Base-by-base conservation (phyloP, 495 filamentous ascomycete species). In the Penicillium diatomitis region DNA sequence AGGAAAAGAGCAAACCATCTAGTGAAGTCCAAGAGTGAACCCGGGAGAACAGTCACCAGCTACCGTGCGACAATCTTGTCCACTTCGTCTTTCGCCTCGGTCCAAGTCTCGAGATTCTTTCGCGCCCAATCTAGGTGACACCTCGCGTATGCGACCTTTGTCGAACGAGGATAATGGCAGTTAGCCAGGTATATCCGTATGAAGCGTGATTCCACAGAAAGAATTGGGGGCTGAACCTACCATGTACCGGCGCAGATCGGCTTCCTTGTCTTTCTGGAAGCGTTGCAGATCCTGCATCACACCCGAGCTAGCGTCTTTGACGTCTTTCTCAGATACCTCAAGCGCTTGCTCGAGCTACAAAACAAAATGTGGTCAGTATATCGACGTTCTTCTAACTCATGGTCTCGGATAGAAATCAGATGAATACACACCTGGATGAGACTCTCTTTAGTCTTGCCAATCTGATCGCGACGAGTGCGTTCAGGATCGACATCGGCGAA, bases 121-220 rank as follows among this genome's bases (percentile, higher is more conserved):
- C 84, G 89, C n/a, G 92, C 94, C 92, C 92, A 98, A 64, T 97
- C 89, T 49, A 98, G 84, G 63, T 98, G 92, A 63, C 85, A 90
- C 60, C 82, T 85, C 8, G 92, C 92, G 61, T 95, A 98, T 40
- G 89, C 86, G 54, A 96, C 78, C 91, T 97, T 20, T 20, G 20
- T 2, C 20, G 49, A 46, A 62, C 12, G 32, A n/a, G 20, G 20
- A 20, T 20, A 20, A 20, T 20, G 20, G 20, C 2, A 2, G 20
- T 20, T 20, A 20, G 20, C 20, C 20, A 20, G 20, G 20, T 20
- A 20, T 20, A 1, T 20, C 20, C 20, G 20, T 20, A 20, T 20
- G 0, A 20, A 20, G 20, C 20, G 20, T 20, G 20, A 20, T 20
- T 20, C 20, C 20, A 20, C 20, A 20, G 20, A 20, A 1, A 20